Evolutionary conservation across 495 filamentous ascomycete species (phyloP).

Genomic region (Penicillium longicatenatum): DNA sequence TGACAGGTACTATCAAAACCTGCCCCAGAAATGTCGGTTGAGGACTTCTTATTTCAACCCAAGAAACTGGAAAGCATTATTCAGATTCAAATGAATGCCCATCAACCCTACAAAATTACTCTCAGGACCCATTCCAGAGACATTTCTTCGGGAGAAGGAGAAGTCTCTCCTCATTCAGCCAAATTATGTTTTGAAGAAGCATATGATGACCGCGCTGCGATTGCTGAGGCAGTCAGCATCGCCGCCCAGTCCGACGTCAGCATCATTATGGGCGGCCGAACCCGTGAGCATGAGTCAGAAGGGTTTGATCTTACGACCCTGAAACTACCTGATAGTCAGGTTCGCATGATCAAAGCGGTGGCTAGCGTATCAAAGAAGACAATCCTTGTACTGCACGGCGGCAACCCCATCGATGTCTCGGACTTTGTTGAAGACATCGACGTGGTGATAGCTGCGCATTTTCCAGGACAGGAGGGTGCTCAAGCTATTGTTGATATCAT

Average conservation of each 20-base stretch:
- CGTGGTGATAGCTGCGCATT: slow-evolving; percentile 39
- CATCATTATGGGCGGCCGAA: neutral
- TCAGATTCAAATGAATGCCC: slow-evolving; percentile 4
- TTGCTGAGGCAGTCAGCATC: neutral
- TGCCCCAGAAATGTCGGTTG: slow-evolving; percentile 5
- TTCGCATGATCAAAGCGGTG: slow-evolving; percentile 34
- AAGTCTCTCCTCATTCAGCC: slow-evolving; percentile 5
- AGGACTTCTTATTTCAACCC: slow-evolving; percentile 9
- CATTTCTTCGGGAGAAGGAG: neutral
- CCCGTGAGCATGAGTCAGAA: neutral
- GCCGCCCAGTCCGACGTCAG: neutral
- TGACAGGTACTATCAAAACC: slow-evolving; percentile 3
- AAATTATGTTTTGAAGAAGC: slow-evolving; percentile 2
- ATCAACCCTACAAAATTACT: neutral
- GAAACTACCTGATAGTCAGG: slow-evolving; percentile 32
- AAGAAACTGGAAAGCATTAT: slow-evolving; percentile 3
- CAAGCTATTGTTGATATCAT: slow-evolving; percentile 50
- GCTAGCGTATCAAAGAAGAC: slow-evolving; percentile 40
- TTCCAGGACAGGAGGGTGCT: slow-evolving; percentile 47
- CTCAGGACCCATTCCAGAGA: neutral
- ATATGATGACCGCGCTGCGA: neutral
- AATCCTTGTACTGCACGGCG: slow-evolving; percentile 44
- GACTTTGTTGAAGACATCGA: slow-evolving; percentile 38
- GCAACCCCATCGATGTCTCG: slow-evolving; percentile 43
- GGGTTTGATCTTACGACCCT: neutral